Evolutionary conservation across 179 eudicot genomes (phyloP), one percentile per base, ranked within the genome.

Genomic region (Sideroxylon spinosum): DNA sequence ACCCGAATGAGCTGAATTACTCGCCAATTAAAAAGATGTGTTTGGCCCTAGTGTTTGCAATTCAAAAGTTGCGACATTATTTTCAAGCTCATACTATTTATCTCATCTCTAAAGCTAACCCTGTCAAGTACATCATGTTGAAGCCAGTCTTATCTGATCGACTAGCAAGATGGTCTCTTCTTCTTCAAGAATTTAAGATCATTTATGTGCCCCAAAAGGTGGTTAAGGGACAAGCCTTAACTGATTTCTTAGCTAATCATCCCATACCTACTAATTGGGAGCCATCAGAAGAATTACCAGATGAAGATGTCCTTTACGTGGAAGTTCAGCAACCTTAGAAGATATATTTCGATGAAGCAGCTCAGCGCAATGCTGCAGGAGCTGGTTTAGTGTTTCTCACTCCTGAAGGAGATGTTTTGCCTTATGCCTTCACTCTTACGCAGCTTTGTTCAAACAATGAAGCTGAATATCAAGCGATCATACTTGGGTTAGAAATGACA

Each of bases 1-100:
- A n/a, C n/a, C n/a, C n/a, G n/a, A n/a, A n/a, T n/a, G n/a, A n/a
- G n/a, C n/a, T n/a, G n/a, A n/a, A n/a, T n/a, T n/a, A n/a, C n/a
- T 72, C 48, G 9, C 23, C 48, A 23, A 72, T 55, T 63, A 6
- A 72, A 11, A 73, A 73, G n/a, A 55, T 53, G 63, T 73, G 76
- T 14, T 16, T 73, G 14, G 76, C 44, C 0, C 20, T 53, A 9
- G 23, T 37, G 6, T 49, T 52, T 60, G 64, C 9, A n/a, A 60
- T 60, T 19, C 25, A 60, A 6, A 60, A 60, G 64, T 6, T 60
- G 8, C 28, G 66, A 8, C 66, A 23, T 9, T 62, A 62, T n/a
- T 62, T 56, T 56, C 60, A 56, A 16, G 17, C 60, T 17, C 20
- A 56, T 5, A 56, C 3, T 11, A 20, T 56, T 13, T 5, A 56